Conservation (phyloP, 2,329 filamentous ascomycete species). For the Aureobasidium sp. region DNA sequence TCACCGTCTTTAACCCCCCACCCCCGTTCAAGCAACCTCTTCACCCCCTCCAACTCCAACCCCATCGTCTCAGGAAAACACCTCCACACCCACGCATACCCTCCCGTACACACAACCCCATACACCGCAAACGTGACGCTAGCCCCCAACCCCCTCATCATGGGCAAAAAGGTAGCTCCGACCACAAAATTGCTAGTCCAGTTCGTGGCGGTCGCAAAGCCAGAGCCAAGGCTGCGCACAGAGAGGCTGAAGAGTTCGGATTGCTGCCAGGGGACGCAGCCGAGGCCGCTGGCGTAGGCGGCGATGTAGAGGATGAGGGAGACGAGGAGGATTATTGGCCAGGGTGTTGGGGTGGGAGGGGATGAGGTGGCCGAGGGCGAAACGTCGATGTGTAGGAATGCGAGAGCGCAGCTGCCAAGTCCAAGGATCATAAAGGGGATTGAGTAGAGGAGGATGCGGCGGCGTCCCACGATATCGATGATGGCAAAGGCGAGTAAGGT, state of each 20-base stretch:
- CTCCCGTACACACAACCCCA: conserved; percentile 59
- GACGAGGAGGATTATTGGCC: conserved; percentile 54
- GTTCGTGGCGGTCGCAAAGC: conserved; percentile 70
- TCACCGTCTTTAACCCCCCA: conserved; percentile 50
- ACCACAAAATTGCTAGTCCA: conserved; percentile 85
- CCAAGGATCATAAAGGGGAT: conserved; percentile 77
- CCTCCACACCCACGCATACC: conserved; percentile 61
- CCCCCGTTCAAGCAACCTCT: conserved; percentile 59
- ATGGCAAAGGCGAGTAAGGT: conserved; percentile 39
- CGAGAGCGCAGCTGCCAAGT: conserved; percentile 61
- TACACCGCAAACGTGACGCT: conserved; percentile 78
- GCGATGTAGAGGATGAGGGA: conserved; percentile 80
- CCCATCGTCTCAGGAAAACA: conserved; percentile 85
- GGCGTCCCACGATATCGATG: conserved; percentile 40
- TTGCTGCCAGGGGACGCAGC: conserved; percentile 95
- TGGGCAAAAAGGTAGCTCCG: conserved; percentile 77
- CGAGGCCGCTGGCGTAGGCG: conserved; percentile 77
- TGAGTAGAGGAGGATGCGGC: conserved; percentile 66
- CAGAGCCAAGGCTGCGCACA: conserved; percentile 66
- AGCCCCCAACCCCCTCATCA: conserved; percentile 72
- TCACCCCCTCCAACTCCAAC: conserved; percentile 71
- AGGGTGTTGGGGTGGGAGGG: conserved; percentile 23
- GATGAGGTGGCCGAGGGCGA: conserved; percentile 3
- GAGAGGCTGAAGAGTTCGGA: conserved; percentile 74
- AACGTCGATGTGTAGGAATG: conserved; percentile 61